Conservation (phyloP, 257 asterid genomes). For the Fraxinus cuspidata region DNA sequence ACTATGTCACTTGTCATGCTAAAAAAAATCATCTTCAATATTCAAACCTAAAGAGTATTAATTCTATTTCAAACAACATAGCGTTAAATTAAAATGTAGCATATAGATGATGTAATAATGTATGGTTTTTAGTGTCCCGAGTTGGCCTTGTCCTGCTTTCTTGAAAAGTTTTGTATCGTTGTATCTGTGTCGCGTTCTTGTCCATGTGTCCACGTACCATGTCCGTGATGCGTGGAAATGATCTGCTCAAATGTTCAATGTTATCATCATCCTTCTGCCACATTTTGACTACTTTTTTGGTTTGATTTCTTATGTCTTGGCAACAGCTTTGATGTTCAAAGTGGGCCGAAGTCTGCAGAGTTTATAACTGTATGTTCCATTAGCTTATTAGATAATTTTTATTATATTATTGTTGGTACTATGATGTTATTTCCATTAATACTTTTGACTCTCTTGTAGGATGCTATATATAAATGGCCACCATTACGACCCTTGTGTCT, state of each 20-base stretch:
- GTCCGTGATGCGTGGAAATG: constrained; percentile 1
- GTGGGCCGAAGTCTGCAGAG: constrained; percentile 97
- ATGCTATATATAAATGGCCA: constrained; percentile 79
- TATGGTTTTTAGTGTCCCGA: not conserved
- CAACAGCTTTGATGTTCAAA: constrained; percentile 83
- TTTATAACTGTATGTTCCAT: constrained; percentile 62
- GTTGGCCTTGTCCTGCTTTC: not conserved
- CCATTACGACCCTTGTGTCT: constrained; percentile 84
- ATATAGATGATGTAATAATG: not conserved
- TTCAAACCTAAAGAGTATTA: not conserved
- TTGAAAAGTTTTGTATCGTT: not conserved
- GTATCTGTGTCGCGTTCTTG: too few relatives aligned
- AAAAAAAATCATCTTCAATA: not conserved
- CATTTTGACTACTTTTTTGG: constrained; percentile 3
- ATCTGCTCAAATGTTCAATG: not conserved
- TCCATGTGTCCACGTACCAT: too few relatives aligned
- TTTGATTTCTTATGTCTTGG: constrained; percentile 18
- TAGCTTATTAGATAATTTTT: not conserved
- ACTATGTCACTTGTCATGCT: not conserved
- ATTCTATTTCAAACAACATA: not conserved
- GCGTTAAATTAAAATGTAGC: not conserved
- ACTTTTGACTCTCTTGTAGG: constrained; percentile 39
- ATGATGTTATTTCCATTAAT: not conserved
- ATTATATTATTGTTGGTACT: constrained; percentile 16
- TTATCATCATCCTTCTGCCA: constrained; percentile 1